Conservation (phyloP, 1,284 basidiomycete genomes). For the Tranzscheliella williamsii region DNA sequence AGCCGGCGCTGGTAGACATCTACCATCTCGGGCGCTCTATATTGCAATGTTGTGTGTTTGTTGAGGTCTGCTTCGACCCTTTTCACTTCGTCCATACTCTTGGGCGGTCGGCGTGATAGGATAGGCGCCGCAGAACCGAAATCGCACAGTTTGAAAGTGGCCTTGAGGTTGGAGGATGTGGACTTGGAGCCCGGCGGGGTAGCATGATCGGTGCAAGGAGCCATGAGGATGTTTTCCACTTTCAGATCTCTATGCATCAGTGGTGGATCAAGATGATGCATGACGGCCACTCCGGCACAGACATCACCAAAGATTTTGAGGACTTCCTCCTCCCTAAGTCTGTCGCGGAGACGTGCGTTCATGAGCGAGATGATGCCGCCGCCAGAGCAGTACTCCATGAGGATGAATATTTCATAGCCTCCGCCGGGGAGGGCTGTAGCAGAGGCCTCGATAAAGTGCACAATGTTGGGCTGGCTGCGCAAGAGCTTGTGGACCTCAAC, state of each 20-base stretch:
- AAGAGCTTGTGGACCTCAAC: slow-evolving; percentile 95
- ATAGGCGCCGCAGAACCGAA: slow-evolving; percentile 86
- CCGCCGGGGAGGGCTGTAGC: slow-evolving; percentile 67
- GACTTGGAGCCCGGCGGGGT: slow-evolving; percentile 54
- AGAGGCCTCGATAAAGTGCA: slow-evolving; percentile 87
- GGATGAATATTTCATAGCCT: slow-evolving; percentile 89
- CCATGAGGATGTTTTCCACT: slow-evolving; percentile 85
- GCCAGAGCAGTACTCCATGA: slow-evolving; percentile 93
- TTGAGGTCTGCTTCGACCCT: slow-evolving; percentile 88
- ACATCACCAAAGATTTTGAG: slow-evolving; percentile 79
- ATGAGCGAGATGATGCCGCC: slow-evolving; percentile 99
- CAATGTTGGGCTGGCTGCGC: slow-evolving; percentile 87
- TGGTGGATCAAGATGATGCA: slow-evolving; percentile 89
- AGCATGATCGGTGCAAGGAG: slow-evolving; percentile 39
- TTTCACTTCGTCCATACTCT: slow-evolving; percentile 66
- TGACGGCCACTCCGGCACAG: slow-evolving; percentile 62
- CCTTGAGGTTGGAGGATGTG: slow-evolving; percentile 64
- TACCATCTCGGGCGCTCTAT: slow-evolving; percentile 96
- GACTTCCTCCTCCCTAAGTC: slow-evolving; percentile 91
- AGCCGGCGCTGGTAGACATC: slow-evolving; percentile 81
- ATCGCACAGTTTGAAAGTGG: slow-evolving; percentile 89
- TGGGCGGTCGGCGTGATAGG: slow-evolving; percentile 41
- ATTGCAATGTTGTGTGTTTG: slow-evolving; percentile 90
- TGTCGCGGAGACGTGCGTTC: slow-evolving; percentile 90
- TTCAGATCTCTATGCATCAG: slow-evolving; percentile 97